Evolutionary conservation across 1,284 basidiomycete genomes (phyloP), one percentile per base, ranked within the genome.

Genomic region (Garcileccinum viscosum): DNA sequence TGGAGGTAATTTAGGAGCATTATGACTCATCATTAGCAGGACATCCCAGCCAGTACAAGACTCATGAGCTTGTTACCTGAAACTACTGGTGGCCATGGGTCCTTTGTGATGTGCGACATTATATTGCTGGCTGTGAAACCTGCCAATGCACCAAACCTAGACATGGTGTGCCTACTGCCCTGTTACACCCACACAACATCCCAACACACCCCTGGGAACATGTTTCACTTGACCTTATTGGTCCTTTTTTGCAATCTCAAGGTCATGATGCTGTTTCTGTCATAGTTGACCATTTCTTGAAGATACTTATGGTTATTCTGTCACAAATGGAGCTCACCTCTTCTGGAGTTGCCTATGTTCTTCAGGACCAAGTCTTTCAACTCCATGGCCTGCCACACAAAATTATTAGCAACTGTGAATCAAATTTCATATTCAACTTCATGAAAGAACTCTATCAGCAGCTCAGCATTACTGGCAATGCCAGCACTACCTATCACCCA

Each of bases 31-130:
- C n/a, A n/a, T n/a, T n/a, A n/a, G n/a, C n/a, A n/a, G n/a, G n/a
- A n/a, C n/a, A n/a, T n/a, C n/a, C n/a, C n/a, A n/a, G n/a, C n/a
- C n/a, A n/a, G n/a, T n/a, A n/a, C n/a, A n/a, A n/a, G n/a, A n/a
- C n/a, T n/a, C n/a, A n/a, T n/a, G n/a, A n/a, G n/a, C n/a, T n/a
- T n/a, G n/a, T n/a, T n/a, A n/a, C n/a, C n/a, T n/a, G 75, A 1
- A 75, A 82, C 63, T 87, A 83, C 68, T 85, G 79, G 80, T 88
- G 87, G 87, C 85, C 83, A 24, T 1, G 69, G 1, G 75, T 88
- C 24, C 62, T 67, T 0, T 66, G 65, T 0, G 76, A 80, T 53
- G 70, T 83, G 0, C 60, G 50, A 0, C 63, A 70, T 0, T 88
- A 87, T 67, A 75, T 84, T 0, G 63, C 74, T 2, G 77, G 77